Conservation (phyloP, 768 basidiomycete species). For the Neoboletus brunneissimus region DNA sequence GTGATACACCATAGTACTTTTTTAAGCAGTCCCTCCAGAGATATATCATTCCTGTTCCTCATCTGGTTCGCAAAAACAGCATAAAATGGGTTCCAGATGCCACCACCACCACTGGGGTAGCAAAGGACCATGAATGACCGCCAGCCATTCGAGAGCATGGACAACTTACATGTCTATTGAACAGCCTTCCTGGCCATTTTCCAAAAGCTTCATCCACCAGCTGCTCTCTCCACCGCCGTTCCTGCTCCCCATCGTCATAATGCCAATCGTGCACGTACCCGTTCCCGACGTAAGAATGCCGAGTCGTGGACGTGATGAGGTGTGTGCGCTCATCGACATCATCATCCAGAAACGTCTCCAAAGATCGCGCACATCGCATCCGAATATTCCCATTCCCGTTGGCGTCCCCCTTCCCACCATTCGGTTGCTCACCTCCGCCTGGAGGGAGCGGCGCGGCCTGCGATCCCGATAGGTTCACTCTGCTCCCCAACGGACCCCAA, state of each 20-base stretch:
- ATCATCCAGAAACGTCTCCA: constrained; percentile 6
- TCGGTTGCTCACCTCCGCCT: neutral
- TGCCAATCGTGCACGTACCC: constrained; percentile 18
- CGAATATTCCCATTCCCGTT: neutral
- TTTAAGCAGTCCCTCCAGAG: neutral
- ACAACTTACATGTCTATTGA: constrained; percentile 65
- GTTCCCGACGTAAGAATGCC: constrained; percentile 19
- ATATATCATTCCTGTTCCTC: constrained; percentile 39
- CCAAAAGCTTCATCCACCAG: constrained; percentile 57
- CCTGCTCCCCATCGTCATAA: constrained; percentile 29
- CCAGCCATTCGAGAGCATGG: neutral
- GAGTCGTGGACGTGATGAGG: constrained; percentile 31
- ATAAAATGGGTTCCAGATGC: constrained; percentile 61
- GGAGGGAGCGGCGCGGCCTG: neutral
- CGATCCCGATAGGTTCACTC: constrained; percentile 39
- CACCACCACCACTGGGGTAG: constrained; percentile 79
- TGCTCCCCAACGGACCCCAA: constrained; percentile 62
- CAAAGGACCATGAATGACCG: neutral
- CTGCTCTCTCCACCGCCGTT: constrained; percentile 40
- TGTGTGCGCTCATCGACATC: constrained; percentile 39
- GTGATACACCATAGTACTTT: neutral
- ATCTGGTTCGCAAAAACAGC: constrained; percentile 60
- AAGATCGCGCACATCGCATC: constrained; percentile 8
- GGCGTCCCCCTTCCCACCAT: neutral
- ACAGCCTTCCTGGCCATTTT: constrained; percentile 60